phyloP scores from a whole-genome alignment of 306 rosid genomes.

The Acmispon strigosus region DNA sequence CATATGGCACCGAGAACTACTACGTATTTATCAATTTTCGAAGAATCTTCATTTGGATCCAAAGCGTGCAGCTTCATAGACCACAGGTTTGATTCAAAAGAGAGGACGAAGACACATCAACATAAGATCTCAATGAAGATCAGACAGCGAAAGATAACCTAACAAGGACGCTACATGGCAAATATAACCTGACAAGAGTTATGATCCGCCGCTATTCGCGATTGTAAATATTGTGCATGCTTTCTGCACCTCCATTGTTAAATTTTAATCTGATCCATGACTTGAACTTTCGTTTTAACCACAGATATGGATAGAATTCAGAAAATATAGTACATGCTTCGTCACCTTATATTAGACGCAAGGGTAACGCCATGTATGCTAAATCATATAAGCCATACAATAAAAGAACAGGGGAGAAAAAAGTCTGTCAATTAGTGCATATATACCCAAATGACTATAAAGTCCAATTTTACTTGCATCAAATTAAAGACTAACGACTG shows the following conservation, averaged over 20 bases:
- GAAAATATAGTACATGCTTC: too few species aligned
- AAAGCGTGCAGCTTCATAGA: constrained; percentile 28
- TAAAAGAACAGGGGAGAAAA: too few species aligned
- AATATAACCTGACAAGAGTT: neutral
- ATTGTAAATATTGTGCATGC: neutral
- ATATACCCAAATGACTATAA: too few species aligned
- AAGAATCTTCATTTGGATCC: neutral
- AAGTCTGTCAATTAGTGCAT: too few species aligned
- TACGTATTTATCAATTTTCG: neutral
- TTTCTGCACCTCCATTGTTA: neutral
- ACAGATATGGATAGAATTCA: too few species aligned
- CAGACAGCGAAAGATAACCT: constrained; percentile 47
- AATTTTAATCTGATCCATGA: neutral
- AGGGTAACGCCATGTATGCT: too few species aligned
- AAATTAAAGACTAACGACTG: too few species aligned
- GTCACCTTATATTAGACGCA: too few species aligned
- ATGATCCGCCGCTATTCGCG: neutral
- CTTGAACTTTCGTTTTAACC: too few species aligned
- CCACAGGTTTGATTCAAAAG: constrained; percentile 18
- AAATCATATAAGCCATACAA: too few species aligned
- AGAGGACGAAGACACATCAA: constrained; percentile 10
- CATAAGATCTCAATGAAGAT: neutral
- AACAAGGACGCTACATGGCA: constrained; percentile 24
- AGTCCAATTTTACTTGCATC: too few species aligned
- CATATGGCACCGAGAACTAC: neutral